Evolutionary conservation across 2,329 filamentous ascomycete species (phyloP).

Genomic region (Drechslera avenae): DNA sequence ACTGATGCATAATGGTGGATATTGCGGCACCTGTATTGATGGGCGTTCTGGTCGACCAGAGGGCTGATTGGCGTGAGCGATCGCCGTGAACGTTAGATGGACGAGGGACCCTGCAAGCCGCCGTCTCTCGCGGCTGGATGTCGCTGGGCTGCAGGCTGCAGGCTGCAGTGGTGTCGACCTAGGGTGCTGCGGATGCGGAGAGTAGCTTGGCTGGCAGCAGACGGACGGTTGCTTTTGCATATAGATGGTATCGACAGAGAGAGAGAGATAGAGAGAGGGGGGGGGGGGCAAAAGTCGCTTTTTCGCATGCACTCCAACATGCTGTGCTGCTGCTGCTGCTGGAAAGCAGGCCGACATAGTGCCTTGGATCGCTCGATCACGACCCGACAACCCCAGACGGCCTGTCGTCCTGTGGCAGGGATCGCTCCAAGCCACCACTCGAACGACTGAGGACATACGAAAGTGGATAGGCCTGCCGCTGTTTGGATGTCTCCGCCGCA

Average conservation of each 20-base stretch:
- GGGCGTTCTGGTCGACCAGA: constrained; percentile 20
- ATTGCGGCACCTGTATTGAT: constrained; percentile 30
- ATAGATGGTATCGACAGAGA: background rate
- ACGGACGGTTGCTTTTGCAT: background rate
- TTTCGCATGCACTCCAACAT: too few species aligned
- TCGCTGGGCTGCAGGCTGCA: background rate
- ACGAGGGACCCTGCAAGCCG: constrained; percentile 27
- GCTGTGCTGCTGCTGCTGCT: background rate
- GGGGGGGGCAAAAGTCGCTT: too few species aligned
- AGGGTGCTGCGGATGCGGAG: constrained; percentile 5
- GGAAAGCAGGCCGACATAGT: background rate
- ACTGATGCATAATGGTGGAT: constrained; percentile 24
- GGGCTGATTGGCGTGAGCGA: constrained; percentile 21
- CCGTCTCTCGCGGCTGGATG: constrained; percentile 18
- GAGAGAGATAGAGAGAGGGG: too few species aligned
- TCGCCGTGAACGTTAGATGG: constrained; percentile 26
- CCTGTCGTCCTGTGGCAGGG: constrained; percentile 26
- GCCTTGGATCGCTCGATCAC: constrained; percentile 13
- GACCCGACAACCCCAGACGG: constrained; percentile 10
- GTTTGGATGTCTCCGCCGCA: constrained; percentile 24
- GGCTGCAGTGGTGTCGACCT: constrained; percentile 2
- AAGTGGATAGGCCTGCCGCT: constrained; percentile 26
- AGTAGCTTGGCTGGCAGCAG: background rate
- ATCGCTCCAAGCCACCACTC: constrained; percentile 36
- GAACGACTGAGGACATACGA: constrained; percentile 31